Evolutionary conservation across 768 basidiomycete species (phyloP).

Genomic region (Naematelia aurantialba): DNA sequence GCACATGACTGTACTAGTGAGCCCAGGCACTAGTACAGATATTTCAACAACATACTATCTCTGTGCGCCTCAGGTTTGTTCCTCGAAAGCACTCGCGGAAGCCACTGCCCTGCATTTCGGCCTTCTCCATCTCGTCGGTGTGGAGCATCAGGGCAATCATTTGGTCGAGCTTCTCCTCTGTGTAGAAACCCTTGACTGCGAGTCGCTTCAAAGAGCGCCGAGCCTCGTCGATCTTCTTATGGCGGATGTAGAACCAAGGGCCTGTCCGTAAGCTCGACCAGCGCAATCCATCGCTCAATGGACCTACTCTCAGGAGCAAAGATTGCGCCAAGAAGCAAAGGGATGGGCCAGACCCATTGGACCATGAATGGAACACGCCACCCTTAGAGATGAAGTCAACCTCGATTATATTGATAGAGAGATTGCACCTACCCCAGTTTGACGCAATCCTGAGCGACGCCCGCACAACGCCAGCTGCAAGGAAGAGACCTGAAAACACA

Average conservation of each 20-base stretch:
- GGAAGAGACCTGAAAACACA: constrained; percentile 19
- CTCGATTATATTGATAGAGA: constrained; percentile 32
- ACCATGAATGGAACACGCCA: constrained; percentile 35
- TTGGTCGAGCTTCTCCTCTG: constrained; percentile 21
- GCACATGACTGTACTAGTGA: constrained; percentile 18
- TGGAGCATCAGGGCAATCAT: constrained; percentile 37
- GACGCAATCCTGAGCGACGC: constrained; percentile 9
- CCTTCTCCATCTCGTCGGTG: constrained; percentile 36
- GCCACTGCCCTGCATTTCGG: constrained; percentile 14
- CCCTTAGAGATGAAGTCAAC: constrained; percentile 31
- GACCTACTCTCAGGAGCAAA: constrained; percentile 38
- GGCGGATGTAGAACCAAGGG: constrained; percentile 36
- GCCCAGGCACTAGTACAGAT: no score
- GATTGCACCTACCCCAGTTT: not conserved
- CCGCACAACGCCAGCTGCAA: constrained; percentile 28
- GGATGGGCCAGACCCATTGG: constrained; percentile 50
- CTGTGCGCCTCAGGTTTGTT: constrained; percentile 34
- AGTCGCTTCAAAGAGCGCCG: constrained; percentile 17
- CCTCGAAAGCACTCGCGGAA: constrained; percentile 35
- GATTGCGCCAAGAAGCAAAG: constrained; percentile 41
- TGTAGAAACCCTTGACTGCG: constrained; percentile 14
- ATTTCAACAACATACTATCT: constrained; percentile 38
- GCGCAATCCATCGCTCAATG: no score
- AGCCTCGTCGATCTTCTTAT: constrained; percentile 25
- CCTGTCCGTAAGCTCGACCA: no score